Evolutionary conservation across 176 grass and related monocot species (phyloP).

Genomic region (Puccinellia tenuiflora): DNA sequence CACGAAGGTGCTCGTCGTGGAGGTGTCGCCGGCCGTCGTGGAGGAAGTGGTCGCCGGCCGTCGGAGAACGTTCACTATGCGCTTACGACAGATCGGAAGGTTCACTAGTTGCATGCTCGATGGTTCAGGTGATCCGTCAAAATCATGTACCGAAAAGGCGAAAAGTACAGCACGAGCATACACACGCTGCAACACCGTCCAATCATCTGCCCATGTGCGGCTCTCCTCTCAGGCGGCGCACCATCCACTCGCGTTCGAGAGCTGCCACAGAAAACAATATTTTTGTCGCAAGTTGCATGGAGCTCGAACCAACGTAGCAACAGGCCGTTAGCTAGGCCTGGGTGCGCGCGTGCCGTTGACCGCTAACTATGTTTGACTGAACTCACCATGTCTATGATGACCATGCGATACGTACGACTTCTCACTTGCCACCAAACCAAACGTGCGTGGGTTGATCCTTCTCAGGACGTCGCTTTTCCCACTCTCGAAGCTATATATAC

Average conservation of each 20-base stretch:
- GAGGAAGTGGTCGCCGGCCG: too few species aligned
- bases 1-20: too few species aligned
- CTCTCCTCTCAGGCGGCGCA: not conserved
- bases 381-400: not conserved
- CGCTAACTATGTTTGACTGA: conserved; percentile 27
- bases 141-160: not conserved
- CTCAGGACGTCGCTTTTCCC: not conserved
- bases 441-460: not conserved
- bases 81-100: not conserved
- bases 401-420: not conserved
- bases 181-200: not conserved
- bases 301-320: conserved; percentile 28
- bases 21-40: too few species aligned
- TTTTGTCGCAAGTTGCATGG: not conserved
- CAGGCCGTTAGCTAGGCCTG: not conserved
- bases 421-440: conserved; percentile 14
- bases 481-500: not conserved
- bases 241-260: not conserved
- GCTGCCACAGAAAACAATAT: not conserved
- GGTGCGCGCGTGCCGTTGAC: not conserved
- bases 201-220: too few species aligned
- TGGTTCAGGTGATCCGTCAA: not conserved
- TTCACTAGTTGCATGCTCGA: not conserved
- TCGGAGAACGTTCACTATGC: too few species aligned
- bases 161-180: not conserved